A percentile compares a stretch with the other conserved stretches of the same genome.
These are phyloP conservation scores for Candida ortonii DNA, from an alignment of 805 yeast species.

Conservation along the genomic window DNA sequence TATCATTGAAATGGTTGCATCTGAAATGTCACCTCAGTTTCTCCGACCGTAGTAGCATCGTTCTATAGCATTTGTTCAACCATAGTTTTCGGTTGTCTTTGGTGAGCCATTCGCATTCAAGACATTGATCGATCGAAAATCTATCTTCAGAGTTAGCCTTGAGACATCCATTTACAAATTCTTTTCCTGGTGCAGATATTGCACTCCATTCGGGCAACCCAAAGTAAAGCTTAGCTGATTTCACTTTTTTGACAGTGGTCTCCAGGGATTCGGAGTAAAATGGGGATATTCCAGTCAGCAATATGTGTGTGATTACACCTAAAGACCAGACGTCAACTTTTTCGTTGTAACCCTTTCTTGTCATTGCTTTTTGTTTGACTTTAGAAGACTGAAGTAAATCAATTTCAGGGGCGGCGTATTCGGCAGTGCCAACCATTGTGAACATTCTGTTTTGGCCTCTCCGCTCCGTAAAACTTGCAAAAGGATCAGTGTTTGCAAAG, in stretches of 20 bases:
- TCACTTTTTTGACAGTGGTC: constrained; percentile 40
- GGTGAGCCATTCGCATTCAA: constrained; percentile 48
- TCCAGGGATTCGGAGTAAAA: constrained; percentile 47
- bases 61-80: constrained; percentile 36
- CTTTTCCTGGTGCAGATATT: constrained; percentile 42
- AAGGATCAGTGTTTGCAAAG: too few species aligned
- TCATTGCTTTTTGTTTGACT: not conserved
- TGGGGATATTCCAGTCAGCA: constrained; percentile 64
- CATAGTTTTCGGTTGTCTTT: constrained; percentile 32
- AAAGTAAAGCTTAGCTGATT: constrained; percentile 40
- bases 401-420: constrained; percentile 72
- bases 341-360: constrained; percentile 43
- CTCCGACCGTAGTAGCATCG: too few species aligned
- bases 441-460: constrained; percentile 20
- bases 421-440: constrained; percentile 48
- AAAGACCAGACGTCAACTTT: constrained; percentile 72
- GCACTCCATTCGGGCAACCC: constrained; percentile 40
- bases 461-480: too few species aligned
- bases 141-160: constrained; percentile 38
- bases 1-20: too few species aligned
- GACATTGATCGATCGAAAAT: constrained; percentile 36
- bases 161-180: constrained; percentile 42
- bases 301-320: constrained; percentile 57
- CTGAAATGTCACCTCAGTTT: too few species aligned
- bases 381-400: constrained; percentile 33